These are phyloP conservation scores for Euphrasia confusa DNA, from an alignment of 257 asterid genomes.

Conservation along the genomic window DNA sequence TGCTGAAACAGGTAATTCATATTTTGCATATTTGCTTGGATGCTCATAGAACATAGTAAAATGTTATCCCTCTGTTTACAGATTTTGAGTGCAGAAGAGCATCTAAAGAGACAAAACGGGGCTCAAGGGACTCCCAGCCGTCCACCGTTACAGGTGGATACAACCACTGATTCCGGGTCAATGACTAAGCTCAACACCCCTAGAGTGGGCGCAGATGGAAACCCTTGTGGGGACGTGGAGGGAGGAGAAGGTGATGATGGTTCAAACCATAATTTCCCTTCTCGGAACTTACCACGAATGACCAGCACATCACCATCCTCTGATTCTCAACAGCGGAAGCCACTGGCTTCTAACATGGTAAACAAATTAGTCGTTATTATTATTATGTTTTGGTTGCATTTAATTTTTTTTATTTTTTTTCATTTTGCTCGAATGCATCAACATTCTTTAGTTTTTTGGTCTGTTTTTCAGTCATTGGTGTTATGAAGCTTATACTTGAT, in stretches of 20 bases:
- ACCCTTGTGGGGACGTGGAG: conserved; percentile 47
- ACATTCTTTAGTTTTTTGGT: not conserved
- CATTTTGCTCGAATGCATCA: conserved; percentile 9
- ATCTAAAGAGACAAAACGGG: conserved; percentile 54
- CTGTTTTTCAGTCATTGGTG: not conserved
- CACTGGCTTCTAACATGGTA: conserved; percentile 52
- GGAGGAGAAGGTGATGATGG: conserved; percentile 63
- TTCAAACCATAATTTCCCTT: conserved; percentile 45
- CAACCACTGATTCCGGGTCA: conserved; percentile 72
- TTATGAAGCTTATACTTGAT: not conserved
- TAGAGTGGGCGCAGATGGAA: conserved; percentile 64
- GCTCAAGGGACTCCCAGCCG: conserved; percentile 50
- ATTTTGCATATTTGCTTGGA: conserved; percentile 6
- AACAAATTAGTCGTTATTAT: conserved; percentile 8
- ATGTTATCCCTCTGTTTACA: conserved; percentile 30
- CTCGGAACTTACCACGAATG: conserved; percentile 55
- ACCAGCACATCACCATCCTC: conserved; percentile 83
- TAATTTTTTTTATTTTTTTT: not conserved
- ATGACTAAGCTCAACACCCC: conserved; percentile 72
- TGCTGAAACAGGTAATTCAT: conserved; percentile 64
- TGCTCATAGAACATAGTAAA: not conserved
- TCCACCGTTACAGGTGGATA: conserved; percentile 68
- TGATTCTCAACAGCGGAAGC: conserved; percentile 68
- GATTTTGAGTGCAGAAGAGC: conserved; percentile 89
- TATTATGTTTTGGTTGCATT: conserved; percentile 6